Evolutionary conservation across 805 yeast genomes (phyloP).

Genomic region (Wickerhamiella australiensis): DNA sequence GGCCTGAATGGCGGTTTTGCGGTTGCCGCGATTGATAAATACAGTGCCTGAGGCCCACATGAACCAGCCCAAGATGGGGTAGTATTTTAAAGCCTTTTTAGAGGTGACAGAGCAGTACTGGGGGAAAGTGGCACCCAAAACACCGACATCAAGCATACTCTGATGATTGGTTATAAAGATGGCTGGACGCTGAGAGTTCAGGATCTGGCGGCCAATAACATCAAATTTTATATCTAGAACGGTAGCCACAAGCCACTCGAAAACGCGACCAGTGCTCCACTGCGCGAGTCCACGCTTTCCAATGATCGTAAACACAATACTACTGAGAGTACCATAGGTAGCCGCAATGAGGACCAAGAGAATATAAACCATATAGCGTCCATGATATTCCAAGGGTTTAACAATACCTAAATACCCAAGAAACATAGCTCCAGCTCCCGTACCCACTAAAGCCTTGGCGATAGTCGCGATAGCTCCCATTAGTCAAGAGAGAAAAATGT

Average conservation of each 20-base stretch:
- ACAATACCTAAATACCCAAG: slow-evolving; percentile 27
- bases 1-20: slow-evolving; percentile 55
- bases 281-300: slow-evolving; percentile 77
- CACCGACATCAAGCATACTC: slow-evolving; percentile 69
- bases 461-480: slow-evolving; percentile 11
- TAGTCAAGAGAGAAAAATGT: background rate
- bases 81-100: slow-evolving; percentile 65
- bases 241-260: slow-evolving; percentile 46
- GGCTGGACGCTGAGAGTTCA: slow-evolving; percentile 48
- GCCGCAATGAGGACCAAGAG: slow-evolving; percentile 26
- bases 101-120: slow-evolving; percentile 86
- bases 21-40: slow-evolving; percentile 72
- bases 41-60: slow-evolving; percentile 85
- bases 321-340: slow-evolving; percentile 35
- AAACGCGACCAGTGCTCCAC: slow-evolving; percentile 66
- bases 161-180: slow-evolving; percentile 83
- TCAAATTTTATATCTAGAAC: slow-evolving; percentile 59
- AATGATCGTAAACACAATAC: slow-evolving; percentile 48
- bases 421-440: slow-evolving; percentile 17
- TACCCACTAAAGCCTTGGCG: slow-evolving; percentile 12
- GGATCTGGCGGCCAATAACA: slow-evolving; percentile 43
- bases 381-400: slow-evolving; percentile 28
- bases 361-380: slow-evolving; percentile 25
- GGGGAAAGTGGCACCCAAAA: slow-evolving; percentile 77
- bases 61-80: slow-evolving; percentile 95